Base-by-base conservation (phyloP, 169 alveolate genomes). In the Cryptosporidium meleagridis region DNA sequence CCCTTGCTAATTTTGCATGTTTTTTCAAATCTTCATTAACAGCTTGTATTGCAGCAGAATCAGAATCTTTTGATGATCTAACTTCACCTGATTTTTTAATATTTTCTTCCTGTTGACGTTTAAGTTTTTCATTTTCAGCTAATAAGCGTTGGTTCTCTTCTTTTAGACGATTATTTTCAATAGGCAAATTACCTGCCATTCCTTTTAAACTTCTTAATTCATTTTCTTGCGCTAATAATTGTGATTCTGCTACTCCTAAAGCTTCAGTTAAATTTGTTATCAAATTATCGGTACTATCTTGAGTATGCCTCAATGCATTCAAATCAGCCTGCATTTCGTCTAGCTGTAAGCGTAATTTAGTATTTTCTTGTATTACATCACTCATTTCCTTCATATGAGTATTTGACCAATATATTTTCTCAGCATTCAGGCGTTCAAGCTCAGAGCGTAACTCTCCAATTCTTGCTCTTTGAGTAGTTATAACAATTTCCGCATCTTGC, bases 301-400 rank as follows among this genome's bases (percentile, higher is more conserved):
- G 89, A 7, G 89, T 80, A n/a, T 80, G 89, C 18, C 73, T 62
- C 23, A 80, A 65, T n/a, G 89, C 89, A 51, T 80, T 80, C 70
- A 80, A 44, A 62, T 80, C 89, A 58, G 89, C 72, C 31, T 80
- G 75, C 89, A 80, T 80, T 26, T 80, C 75, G 39, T 80, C 89
- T 21, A 80, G 14, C 9, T 80, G 89, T 29, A 80, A 31, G 23
- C 89, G 55, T 65, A 80, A 39, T 51, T 80, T 80, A 0, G 89
- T 80, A 35, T 80, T 80, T 62, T 80, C 89, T 41, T 80, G 89
- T 29, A 80, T 80, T 3, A 80, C 89, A 48, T 80, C 89, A 59
- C 75, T 80, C 89, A 80, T 80, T 65, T 80, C 89, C 23, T 80
- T 80, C 89, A 80, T 80, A 48, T 80, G 89, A n/a, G 89, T 80